Conservation (phyloP, 2,329 filamentous ascomycete species). For the Sporothrix euskadiensis region DNA sequence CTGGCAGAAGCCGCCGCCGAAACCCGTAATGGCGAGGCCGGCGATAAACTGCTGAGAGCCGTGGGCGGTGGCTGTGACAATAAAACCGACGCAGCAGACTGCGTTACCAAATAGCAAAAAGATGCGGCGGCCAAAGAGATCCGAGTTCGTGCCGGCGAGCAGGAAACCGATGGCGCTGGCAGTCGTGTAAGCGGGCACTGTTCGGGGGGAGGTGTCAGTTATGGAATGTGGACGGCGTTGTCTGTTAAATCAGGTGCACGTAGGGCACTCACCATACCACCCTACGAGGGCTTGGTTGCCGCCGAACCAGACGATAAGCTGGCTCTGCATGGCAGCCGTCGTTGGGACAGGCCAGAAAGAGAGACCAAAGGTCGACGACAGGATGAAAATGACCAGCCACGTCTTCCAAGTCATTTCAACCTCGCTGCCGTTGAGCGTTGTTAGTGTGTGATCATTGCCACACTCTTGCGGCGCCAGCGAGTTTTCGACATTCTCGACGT, state of each 20-base stretch:
- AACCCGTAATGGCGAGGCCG: slow-evolving; percentile 25
- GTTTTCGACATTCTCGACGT: slow-evolving; percentile 18
- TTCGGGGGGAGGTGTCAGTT: not conserved
- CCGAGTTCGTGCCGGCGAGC: slow-evolving; percentile 26
- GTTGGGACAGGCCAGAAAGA: slow-evolving; percentile 25
- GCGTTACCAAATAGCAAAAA: slow-evolving; percentile 26
- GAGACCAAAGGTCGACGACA: slow-evolving; percentile 22
- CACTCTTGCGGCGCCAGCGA: not conserved
- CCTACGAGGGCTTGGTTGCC: slow-evolving; percentile 13
- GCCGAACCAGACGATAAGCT: slow-evolving; percentile 21
- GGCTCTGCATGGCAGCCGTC: slow-evolving; percentile 17
- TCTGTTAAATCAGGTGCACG: too few relatives aligned
- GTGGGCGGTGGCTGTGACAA: slow-evolving; percentile 25
- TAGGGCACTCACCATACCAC: slow-evolving; percentile 14
- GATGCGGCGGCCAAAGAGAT: slow-evolving; percentile 27
- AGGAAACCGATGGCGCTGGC: slow-evolving; percentile 24
- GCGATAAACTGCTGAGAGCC: slow-evolving; percentile 24
- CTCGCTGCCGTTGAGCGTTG: slow-evolving; percentile 20
- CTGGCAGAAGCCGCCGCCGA: slow-evolving; percentile 22
- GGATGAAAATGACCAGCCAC: slow-evolving; percentile 19
- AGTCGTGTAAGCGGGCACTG: slow-evolving; percentile 20
- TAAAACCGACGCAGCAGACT: slow-evolving; percentile 23
- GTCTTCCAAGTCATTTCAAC: slow-evolving; percentile 17
- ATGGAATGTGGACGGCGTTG: too few relatives aligned
- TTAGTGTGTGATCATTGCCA: not conserved